phyloP scores from a whole-genome alignment of 2,329 filamentous ascomycete species.

The Fusarium devonianum region DNA sequence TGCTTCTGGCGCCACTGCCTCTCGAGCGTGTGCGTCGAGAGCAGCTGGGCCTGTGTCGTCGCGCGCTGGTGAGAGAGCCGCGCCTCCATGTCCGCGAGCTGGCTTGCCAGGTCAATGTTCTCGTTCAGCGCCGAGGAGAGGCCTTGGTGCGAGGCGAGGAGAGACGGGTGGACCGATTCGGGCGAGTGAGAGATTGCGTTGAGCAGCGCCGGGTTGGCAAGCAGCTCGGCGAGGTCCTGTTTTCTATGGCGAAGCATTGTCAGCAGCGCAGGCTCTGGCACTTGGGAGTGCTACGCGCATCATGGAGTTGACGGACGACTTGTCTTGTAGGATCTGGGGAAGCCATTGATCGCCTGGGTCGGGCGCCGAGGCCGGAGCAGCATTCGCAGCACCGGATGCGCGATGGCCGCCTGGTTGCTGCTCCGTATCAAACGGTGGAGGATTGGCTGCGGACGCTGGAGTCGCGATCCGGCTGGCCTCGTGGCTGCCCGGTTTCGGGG shows the following conservation, averaged over 20 bases:
- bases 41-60: constrained; percentile 78
- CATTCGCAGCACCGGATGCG: constrained; percentile 25
- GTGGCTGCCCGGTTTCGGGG: constrained; percentile 75
- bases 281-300: constrained; percentile 37
- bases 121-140: constrained; percentile 71
- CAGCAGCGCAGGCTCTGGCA: constrained; percentile 16
- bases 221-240: constrained; percentile 76
- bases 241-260: constrained; percentile 61
- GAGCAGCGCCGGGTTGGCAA: constrained; percentile 71
- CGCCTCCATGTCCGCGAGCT: constrained; percentile 67
- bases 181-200: constrained; percentile 75
- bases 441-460: constrained; percentile 59
- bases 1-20: constrained; percentile 92
- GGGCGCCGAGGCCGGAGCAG: constrained; percentile 50
- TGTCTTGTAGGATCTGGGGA: constrained; percentile 77
- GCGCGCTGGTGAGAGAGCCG: constrained; percentile 68
- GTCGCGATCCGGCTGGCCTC: constrained; percentile 73
- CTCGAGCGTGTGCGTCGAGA: constrained; percentile 85
- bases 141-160: constrained; percentile 68
- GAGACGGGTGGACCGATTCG: constrained; percentile 74
- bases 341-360: constrained; percentile 79
- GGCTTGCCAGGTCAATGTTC: constrained; percentile 74
- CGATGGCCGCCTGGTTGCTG: constrained; percentile 16
- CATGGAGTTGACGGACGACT: constrained; percentile 67
- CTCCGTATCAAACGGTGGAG: constrained; percentile 49